These are phyloP conservation scores for Nemania serpens DNA, from an alignment of 2,329 filamentous ascomycete species.

Conservation along the genomic window DNA sequence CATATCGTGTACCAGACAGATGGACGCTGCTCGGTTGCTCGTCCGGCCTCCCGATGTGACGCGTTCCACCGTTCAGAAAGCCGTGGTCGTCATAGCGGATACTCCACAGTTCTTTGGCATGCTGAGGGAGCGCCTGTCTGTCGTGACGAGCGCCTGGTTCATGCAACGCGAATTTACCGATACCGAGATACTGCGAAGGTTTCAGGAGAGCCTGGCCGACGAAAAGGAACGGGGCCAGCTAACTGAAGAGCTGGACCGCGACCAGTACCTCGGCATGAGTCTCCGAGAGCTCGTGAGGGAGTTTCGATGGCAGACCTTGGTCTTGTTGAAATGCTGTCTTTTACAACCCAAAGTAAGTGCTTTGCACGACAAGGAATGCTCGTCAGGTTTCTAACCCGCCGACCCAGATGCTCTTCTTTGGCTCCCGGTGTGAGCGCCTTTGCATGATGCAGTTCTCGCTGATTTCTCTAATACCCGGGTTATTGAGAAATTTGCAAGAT, in stretches of 20 bases:
- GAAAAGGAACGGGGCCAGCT: slow-evolving; percentile 62
- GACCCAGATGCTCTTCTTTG: slow-evolving; percentile 95
- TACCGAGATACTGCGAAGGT: slow-evolving; percentile 84
- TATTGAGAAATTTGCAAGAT: slow-evolving; percentile 90
- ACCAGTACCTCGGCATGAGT: slow-evolving; percentile 88
- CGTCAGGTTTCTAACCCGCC: background rate
- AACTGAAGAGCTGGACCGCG: slow-evolving; percentile 72
- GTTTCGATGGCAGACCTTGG: slow-evolving; percentile 92
- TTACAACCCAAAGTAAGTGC: slow-evolving; percentile 84
- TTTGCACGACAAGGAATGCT: background rate
- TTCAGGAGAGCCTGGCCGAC: slow-evolving; percentile 83
- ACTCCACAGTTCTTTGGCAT: slow-evolving; percentile 89
- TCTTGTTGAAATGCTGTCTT: slow-evolving; percentile 90
- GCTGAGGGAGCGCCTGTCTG: slow-evolving; percentile 83
- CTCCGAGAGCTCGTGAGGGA: slow-evolving; percentile 90
- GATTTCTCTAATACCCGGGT: slow-evolving; percentile 90
- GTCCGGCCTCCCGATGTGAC: slow-evolving; percentile 87
- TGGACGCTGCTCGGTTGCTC: slow-evolving; percentile 78
- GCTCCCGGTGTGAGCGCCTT: slow-evolving; percentile 90
- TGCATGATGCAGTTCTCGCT: slow-evolving; percentile 99
- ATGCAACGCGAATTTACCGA: slow-evolving; percentile 92
- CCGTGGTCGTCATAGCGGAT: slow-evolving; percentile 92
- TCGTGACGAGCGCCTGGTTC: slow-evolving; percentile 96
- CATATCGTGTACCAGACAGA: slow-evolving; percentile 91
- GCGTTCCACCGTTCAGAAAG: slow-evolving; percentile 97